These are phyloP conservation scores for Eucalyptus coolabah DNA, from an alignment of 345 rosid species.

Conservation along the genomic window DNA sequence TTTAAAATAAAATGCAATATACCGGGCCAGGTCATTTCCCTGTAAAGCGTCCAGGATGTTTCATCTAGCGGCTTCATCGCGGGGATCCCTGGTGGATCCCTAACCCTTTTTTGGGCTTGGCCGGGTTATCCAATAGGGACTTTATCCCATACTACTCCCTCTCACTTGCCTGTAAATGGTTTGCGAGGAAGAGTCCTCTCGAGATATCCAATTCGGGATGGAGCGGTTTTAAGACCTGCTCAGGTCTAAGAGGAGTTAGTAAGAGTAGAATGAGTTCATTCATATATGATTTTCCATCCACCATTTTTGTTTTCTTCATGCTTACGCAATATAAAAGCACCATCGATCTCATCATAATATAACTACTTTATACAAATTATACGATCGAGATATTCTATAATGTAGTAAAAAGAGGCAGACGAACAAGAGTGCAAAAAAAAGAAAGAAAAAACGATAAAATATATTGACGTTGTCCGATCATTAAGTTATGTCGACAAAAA, in stretches of 20 bases:
- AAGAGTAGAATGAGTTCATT: neutral
- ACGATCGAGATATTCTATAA: neutral
- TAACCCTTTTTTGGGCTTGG: no score
- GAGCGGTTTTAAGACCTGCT: no score
- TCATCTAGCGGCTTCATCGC: no score
- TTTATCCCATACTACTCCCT: no score
- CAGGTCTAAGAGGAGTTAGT: neutral
- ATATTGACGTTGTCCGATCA: neutral
- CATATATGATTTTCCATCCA: neutral
- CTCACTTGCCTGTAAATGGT: no score
- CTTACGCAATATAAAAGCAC: neutral
- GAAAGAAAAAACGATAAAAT: neutral
- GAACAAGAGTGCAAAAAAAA: neutral
- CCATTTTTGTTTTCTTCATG: neutral
- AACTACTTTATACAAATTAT: neutral
- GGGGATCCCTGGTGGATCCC: no score
- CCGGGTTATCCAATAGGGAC: no score
- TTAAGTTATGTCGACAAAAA: neutral
- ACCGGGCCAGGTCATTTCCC: no score
- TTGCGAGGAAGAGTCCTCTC: no score
- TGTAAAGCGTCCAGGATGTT: no score
- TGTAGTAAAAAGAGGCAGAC: neutral
- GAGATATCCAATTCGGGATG: no score
- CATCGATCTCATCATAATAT: neutral
- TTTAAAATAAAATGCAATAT: neutral